Conservation (phyloP, 1,139 yeast genomes). For the Diutina ranongensis region DNA sequence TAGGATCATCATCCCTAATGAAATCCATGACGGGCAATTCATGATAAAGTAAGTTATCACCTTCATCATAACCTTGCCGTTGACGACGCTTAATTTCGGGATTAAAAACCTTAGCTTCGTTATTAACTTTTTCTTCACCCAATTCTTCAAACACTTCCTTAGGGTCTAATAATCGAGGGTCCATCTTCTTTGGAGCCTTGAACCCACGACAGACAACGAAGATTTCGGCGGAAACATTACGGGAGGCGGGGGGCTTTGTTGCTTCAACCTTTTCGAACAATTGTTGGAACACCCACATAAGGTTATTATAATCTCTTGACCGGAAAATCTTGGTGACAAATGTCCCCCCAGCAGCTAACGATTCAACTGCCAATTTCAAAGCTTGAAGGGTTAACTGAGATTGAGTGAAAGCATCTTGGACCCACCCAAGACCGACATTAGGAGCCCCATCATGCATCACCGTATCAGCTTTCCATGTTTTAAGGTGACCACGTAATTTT, state of each 20-base stretch:
- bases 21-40: constrained; percentile 70
- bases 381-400: constrained; percentile 93
- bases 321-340: constrained; percentile 94
- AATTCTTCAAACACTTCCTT: constrained; percentile 90
- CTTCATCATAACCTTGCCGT: constrained; percentile 97
- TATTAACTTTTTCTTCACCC: constrained; percentile 64
- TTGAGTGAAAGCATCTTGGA: constrained; percentile 97
- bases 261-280: constrained; percentile 95
- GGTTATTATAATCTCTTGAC: constrained; percentile 92
- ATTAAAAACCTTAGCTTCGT: constrained; percentile 85
- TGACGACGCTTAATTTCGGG: constrained; percentile 86
- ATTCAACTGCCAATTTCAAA: constrained; percentile 88
- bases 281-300: constrained; percentile 96
- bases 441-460: constrained; percentile 99
- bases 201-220: constrained; percentile 94
- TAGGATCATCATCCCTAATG: constrained; percentile 71
- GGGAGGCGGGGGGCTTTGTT: constrained; percentile 96
- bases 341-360: constrained; percentile 86
- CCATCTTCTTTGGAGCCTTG: constrained; percentile 91
- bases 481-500: constrained; percentile 86
- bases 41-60: constrained; percentile 71
- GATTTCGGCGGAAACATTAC: constrained; percentile 98
- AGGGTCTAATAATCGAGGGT: constrained; percentile 86
- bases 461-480: constrained; percentile 98
- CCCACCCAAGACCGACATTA: constrained; percentile 98